Evolutionary conservation across 192 early-diverging fungal species (phyloP).

Genomic region (Jimgerdemannia flammicorona): DNA sequence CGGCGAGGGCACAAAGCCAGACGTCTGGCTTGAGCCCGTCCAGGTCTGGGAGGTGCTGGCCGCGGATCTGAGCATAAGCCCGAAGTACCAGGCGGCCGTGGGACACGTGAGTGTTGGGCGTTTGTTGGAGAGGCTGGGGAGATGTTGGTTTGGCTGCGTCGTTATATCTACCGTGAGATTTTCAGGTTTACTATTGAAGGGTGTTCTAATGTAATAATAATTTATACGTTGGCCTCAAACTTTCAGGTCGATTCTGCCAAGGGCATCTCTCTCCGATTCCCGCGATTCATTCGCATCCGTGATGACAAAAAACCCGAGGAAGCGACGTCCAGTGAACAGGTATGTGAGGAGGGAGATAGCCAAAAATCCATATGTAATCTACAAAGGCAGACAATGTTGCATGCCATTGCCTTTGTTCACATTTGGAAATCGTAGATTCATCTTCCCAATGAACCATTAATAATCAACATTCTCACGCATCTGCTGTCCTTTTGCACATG

Average conservation of each 20-base stretch:
- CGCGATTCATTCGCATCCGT: constrained; percentile 90
- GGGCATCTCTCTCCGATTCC: constrained; percentile 96
- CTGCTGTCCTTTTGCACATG: background rate
- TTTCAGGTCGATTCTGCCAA: constrained; percentile 69
- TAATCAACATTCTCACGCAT: background rate
- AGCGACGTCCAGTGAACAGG: constrained; percentile 89
- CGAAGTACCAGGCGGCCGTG: constrained; percentile 86
- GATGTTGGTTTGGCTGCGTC: constrained; percentile 2
- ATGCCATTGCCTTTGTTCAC: no score
- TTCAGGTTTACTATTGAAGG: background rate
- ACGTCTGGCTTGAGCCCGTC: constrained; percentile 94
- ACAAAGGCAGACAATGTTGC: no score
- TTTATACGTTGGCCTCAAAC: background rate
- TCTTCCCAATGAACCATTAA: no score
- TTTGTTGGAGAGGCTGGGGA: no score
- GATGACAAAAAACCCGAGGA: constrained; percentile 95
- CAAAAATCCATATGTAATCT: background rate
- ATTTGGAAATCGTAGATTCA: no score
- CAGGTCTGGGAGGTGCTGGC: constrained; percentile 97
- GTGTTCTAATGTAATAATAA: constrained; percentile 1
- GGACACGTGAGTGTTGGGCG: constrained; percentile 58
- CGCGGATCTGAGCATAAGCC: constrained; percentile 96
- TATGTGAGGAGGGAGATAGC: constrained; percentile 14
- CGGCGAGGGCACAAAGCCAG: constrained; percentile 75
- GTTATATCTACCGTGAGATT: background rate